A percentile compares a stretch with the other conserved stretches of the same genome.
Conservation (phyloP, 148 eudicot genomes). For the Rhododendron ovatum region DNA sequence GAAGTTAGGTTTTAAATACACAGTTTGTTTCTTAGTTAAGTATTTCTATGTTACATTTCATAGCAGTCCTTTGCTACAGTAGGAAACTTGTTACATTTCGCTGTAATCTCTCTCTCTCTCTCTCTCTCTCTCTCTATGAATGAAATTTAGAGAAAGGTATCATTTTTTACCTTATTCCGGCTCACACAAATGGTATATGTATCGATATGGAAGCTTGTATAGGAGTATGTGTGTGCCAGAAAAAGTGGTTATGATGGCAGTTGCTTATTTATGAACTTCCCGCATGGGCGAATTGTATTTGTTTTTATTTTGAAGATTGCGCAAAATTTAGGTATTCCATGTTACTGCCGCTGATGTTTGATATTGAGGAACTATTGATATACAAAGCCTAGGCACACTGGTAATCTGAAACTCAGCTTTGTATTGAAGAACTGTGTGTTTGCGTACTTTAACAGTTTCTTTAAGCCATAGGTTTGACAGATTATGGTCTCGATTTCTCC, state of each 20-base stretch:
- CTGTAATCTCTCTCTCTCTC: constrained; percentile 32
- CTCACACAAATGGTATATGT: background rate
- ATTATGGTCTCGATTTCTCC: background rate
- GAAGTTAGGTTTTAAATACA: constrained; percentile 39
- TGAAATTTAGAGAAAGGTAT: constrained; percentile 26
- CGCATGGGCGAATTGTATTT: background rate
- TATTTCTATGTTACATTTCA: constrained; percentile 23
- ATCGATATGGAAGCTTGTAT: background rate
- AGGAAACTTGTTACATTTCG: constrained; percentile 32
- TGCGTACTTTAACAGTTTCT: background rate
- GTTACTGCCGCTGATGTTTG: background rate
- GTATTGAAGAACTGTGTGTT: background rate
- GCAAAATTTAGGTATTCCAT: background rate
- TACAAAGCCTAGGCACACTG: background rate
- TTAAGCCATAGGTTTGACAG: background rate
- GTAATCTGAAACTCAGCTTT: background rate
- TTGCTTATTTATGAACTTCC: background rate
- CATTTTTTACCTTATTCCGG: background rate
- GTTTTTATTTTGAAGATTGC: background rate
- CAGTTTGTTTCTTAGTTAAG: constrained; percentile 17
- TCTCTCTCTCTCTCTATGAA: too few species aligned
- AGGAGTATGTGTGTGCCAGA: background rate
- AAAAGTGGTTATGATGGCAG: background rate
- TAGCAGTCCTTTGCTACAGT: constrained; percentile 27
- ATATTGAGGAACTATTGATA: background rate